Evolutionary conservation across 768 basidiomycete species (phyloP).

Genomic region (Auricularia sp.): DNA sequence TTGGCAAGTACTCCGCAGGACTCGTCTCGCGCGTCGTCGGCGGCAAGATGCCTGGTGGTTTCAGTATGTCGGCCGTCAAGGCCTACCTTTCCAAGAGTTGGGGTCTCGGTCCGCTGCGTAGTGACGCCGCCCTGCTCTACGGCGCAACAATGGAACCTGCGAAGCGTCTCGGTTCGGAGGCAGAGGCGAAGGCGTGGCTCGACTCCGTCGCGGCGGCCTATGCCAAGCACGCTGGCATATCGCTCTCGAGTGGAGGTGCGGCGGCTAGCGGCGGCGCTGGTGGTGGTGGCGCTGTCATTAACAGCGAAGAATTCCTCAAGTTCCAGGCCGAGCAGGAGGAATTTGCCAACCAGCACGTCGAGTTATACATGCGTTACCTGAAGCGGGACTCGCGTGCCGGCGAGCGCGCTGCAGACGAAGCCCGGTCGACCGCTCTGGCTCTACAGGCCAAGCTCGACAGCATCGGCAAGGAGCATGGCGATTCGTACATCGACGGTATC

Average conservation of each 20-base stretch:
- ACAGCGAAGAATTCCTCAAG: slow-evolving; percentile 96
- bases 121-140: slow-evolving; percentile 82
- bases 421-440: slow-evolving; percentile 59
- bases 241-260: slow-evolving; percentile 58
- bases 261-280: slow-evolving; percentile 49
- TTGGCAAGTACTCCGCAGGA: slow-evolving; percentile 90
- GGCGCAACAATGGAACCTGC: slow-evolving; percentile 89
- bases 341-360: slow-evolving; percentile 87
- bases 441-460: slow-evolving; percentile 83
- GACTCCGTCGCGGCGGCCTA: slow-evolving; percentile 77
- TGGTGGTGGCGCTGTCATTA: slow-evolving; percentile 73
- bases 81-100: slow-evolving; percentile 81
- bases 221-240: slow-evolving; percentile 82
- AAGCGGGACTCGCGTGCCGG: slow-evolving; percentile 88
- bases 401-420: slow-evolving; percentile 78
- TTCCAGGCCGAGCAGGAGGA: slow-evolving; percentile 90
- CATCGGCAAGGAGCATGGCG: slow-evolving; percentile 87
- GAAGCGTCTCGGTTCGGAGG: slow-evolving; percentile 85
- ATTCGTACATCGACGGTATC: slow-evolving; percentile 86
- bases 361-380: slow-evolving; percentile 95
- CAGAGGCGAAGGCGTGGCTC: slow-evolving; percentile 89
- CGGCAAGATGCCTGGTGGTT: slow-evolving; percentile 97
- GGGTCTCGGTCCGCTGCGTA: slow-evolving; percentile 86
- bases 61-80: slow-evolving; percentile 89
- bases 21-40: slow-evolving; percentile 87